Conservation (phyloP, 441 rosid species). For the Pelargonium citronellum region DNA sequence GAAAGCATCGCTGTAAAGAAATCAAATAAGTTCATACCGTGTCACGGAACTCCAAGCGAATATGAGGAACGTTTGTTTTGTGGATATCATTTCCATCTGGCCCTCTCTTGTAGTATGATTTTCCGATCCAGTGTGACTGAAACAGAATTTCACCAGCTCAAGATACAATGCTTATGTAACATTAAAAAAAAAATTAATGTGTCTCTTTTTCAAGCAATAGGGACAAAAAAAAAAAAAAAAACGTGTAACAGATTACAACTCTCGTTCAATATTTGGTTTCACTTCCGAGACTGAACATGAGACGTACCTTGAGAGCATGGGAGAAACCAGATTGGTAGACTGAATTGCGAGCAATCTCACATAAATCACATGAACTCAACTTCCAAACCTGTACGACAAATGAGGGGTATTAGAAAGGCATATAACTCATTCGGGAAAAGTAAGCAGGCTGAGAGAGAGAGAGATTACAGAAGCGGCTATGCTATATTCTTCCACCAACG, state of each 20-base stretch:
- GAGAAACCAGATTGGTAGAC: slow-evolving; percentile 98
- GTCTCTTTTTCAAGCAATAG: not conserved
- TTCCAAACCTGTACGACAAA: slow-evolving; percentile 69
- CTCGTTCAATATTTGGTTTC: too few species aligned
- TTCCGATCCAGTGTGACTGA: slow-evolving; percentile 97
- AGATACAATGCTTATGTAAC: too few species aligned
- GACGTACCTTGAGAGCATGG: slow-evolving; percentile 80
- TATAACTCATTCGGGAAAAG: too few species aligned
- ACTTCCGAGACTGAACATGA: not conserved
- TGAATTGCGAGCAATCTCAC: slow-evolving; percentile 97
- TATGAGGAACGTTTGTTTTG: slow-evolving; percentile 93
- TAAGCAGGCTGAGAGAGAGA: slow-evolving; percentile 18
- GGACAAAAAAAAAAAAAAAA: too few species aligned
- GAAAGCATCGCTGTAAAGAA: not conserved
- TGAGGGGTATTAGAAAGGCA: too few species aligned
- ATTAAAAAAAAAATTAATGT: too few species aligned
- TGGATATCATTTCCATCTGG: slow-evolving; percentile 91
- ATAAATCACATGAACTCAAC: slow-evolving; percentile 92
- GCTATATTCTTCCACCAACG: slow-evolving; percentile 96
- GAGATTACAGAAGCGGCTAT: slow-evolving; percentile 88
- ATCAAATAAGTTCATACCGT: slow-evolving; percentile 40
- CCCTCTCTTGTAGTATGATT: slow-evolving; percentile 86
- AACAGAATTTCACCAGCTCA: slow-evolving; percentile 13
- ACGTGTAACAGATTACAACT: too few species aligned
- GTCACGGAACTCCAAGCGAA: slow-evolving; percentile 86